These are phyloP conservation scores for Glycine latifolia DNA, from an alignment of 306 rosid genomes.

Conservation along the genomic window DNA sequence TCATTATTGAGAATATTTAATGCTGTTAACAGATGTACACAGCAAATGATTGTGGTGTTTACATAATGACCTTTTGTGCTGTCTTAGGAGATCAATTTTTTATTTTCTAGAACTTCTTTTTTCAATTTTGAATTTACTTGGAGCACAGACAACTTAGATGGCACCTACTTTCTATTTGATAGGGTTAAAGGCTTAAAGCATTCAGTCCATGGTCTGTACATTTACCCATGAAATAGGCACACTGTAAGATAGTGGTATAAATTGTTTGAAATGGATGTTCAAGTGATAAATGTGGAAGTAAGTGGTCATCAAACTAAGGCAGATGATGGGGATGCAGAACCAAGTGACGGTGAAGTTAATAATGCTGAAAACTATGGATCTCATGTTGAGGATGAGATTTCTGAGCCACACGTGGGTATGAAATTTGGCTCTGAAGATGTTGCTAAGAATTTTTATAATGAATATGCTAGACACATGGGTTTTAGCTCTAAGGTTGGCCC, in stretches of 20 bases:
- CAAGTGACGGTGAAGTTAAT: constrained; percentile 60
- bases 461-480: constrained; percentile 74
- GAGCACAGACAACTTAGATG: constrained; percentile 36
- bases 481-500: constrained; percentile 66
- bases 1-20: background rate
- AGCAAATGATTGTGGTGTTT: background rate
- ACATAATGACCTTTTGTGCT: background rate
- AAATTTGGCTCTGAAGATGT: constrained; percentile 77
- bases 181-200: constrained; percentile 43
- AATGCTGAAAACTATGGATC: constrained; percentile 55
- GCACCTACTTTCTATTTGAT: constrained; percentile 40
- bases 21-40: background rate
- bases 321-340: constrained; percentile 59
- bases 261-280: constrained; percentile 72
- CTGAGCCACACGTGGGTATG: constrained; percentile 79
- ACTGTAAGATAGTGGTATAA: constrained; percentile 36
- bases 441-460: constrained; percentile 68
- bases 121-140: constrained; percentile 39
- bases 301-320: constrained; percentile 59
- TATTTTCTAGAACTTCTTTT: constrained; percentile 16
- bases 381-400: constrained; percentile 55
- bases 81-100: constrained; percentile 9
- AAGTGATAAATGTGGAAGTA: constrained; percentile 71
- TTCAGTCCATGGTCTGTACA: constrained; percentile 34
- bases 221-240: constrained; percentile 40